Evolutionary conservation across 2,329 filamentous ascomycete species (phyloP).

Genomic region (Cadophora luteo-olivacea): DNA sequence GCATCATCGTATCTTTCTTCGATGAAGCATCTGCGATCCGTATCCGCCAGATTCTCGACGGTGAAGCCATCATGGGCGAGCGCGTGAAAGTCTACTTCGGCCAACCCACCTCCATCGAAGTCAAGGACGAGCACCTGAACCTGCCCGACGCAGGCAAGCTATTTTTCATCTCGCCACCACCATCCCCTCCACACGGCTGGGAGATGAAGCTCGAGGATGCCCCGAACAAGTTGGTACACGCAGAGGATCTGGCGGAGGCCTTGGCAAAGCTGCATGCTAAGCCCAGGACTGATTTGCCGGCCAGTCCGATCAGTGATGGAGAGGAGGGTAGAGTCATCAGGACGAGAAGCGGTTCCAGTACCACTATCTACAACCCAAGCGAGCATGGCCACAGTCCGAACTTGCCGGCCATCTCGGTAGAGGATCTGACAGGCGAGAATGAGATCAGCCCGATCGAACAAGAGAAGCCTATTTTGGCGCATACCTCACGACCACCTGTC

Average conservation of each 20-base stretch:
- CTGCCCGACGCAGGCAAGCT: slow-evolving; percentile 73
- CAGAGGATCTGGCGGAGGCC: slow-evolving; percentile 71
- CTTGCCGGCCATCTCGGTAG: slow-evolving; percentile 69
- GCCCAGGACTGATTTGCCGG: slow-evolving; percentile 45
- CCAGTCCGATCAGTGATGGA: slow-evolving; percentile 51
- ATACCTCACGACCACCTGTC: slow-evolving; percentile 68
- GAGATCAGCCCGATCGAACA: slow-evolving; percentile 51
- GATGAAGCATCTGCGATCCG: slow-evolving; percentile 71
- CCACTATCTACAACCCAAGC: slow-evolving; percentile 69
- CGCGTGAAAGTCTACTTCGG: slow-evolving; percentile 74
- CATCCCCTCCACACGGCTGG: slow-evolving; percentile 72
- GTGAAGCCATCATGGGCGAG: slow-evolving; percentile 74
- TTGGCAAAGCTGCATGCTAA: slow-evolving; percentile 65
- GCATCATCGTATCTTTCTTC: slow-evolving; percentile 82
- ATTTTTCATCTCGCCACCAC: slow-evolving; percentile 76
- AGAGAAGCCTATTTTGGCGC: slow-evolving; percentile 58
- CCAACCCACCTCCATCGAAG: slow-evolving; percentile 62
- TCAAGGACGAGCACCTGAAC: slow-evolving; percentile 63
- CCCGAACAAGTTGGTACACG: slow-evolving; percentile 73
- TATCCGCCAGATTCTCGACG: slow-evolving; percentile 76
- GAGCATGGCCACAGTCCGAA: slow-evolving; percentile 60
- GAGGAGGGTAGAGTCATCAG: slow-evolving; percentile 26
- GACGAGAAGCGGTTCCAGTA: slow-evolving; percentile 65
- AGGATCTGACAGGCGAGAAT: slow-evolving; percentile 66
- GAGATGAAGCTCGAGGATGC: slow-evolving; percentile 72